phyloP scores from a whole-genome alignment of 139 green algal genomes.

The Marvania coccoides region DNA sequence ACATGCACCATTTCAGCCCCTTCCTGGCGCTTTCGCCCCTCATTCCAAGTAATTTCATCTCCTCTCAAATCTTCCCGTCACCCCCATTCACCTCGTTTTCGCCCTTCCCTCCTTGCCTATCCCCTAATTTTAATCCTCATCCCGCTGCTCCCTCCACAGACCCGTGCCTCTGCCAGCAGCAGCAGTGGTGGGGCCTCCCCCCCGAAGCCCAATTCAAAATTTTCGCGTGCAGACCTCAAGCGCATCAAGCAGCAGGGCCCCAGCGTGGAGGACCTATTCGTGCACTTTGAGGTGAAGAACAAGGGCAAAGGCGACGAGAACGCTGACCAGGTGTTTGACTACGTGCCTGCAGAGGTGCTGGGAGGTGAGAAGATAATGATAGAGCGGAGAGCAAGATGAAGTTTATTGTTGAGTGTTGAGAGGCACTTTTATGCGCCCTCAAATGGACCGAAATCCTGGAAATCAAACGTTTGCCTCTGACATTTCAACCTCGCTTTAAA shows the following conservation, averaged over 20 bases:
- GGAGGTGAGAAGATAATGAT: too few relatives aligned
- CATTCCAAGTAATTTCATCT: too few relatives aligned
- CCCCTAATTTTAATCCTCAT: too few relatives aligned
- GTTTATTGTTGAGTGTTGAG: too few relatives aligned
- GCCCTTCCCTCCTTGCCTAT: slow-evolving; percentile 1
- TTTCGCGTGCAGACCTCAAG: slow-evolving; percentile 28
- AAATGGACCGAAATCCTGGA: neutral
- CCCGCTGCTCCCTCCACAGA: neutral
- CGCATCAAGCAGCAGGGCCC: slow-evolving; percentile 47
- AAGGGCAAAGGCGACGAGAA: neutral
- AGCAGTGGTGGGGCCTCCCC: neutral
- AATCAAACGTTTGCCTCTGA: too few relatives aligned
- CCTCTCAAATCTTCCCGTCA: too few relatives aligned
- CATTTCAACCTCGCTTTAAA: too few relatives aligned
- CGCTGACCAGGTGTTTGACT: slow-evolving; percentile 8
- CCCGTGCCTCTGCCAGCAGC: neutral
- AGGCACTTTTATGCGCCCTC: too few relatives aligned
- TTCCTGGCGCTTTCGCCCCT: too few relatives aligned
- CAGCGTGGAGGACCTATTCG: slow-evolving; percentile 27
- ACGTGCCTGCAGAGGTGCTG: slow-evolving; percentile 31
- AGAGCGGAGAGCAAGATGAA: too few relatives aligned
- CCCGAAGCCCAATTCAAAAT: slow-evolving; percentile 21
- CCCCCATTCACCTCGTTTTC: neutral
- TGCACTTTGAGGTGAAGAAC: slow-evolving; percentile 17
- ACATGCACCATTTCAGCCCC: too few relatives aligned